A percentile compares a stretch with the other conserved stretches of the same genome.
These are phyloP conservation scores for Guadua angustifolia DNA, from an alignment of 176 grass and related monocot genomes.

Conservation along the genomic window DNA sequence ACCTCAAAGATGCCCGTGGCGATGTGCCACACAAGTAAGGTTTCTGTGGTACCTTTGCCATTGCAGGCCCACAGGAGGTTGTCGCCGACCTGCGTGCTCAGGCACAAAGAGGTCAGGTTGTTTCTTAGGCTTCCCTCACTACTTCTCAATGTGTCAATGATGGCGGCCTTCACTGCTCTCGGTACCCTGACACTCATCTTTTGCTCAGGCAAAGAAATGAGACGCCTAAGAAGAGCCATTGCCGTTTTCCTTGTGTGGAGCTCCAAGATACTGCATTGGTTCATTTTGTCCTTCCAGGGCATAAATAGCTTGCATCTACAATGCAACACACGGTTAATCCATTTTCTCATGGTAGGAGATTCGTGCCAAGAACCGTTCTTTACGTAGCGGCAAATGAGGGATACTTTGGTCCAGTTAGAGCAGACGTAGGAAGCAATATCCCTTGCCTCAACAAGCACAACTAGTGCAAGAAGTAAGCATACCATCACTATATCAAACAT, in stretches of 20 bases:
- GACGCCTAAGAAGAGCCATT: too few relatives aligned
- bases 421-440: background rate
- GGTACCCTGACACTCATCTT: too few relatives aligned
- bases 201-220: background rate
- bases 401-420: background rate
- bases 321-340: background rate
- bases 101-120: background rate
- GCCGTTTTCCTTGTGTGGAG: background rate
- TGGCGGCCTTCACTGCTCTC: background rate
- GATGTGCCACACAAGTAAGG: slow-evolving; percentile 28
- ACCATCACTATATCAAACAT: background rate
- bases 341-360: background rate
- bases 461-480: background rate
- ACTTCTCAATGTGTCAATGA: background rate
- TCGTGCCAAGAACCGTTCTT: background rate
- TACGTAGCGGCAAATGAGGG: background rate
- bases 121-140: background rate
- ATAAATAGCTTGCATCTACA: background rate
- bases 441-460: background rate
- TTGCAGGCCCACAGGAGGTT: background rate
- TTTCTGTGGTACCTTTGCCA: background rate
- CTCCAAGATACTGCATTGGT: background rate
- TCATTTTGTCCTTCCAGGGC: background rate
- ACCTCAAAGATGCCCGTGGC: slow-evolving; percentile 19
- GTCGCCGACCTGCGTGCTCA: fast-evolving